These are phyloP conservation scores for Cryptococcus sp. DNA, from an alignment of 1,284 basidiomycete genomes.

Conservation along the genomic window DNA sequence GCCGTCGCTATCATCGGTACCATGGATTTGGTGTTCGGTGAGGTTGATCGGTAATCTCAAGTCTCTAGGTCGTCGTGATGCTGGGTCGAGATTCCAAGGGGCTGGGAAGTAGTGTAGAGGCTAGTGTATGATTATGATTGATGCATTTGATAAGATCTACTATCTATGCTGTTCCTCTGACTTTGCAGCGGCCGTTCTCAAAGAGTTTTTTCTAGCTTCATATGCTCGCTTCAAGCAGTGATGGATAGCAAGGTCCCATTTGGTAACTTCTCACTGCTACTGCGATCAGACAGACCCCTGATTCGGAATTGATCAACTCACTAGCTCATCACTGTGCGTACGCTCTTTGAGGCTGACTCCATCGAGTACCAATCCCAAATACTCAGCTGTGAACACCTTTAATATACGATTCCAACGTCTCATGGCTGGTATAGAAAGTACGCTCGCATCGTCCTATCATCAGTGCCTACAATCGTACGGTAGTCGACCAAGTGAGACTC, in stretches of 20 bases:
- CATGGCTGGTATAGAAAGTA: conserved; percentile 80
- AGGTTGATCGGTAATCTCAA: conserved; percentile 50
- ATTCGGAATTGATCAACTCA: neutral
- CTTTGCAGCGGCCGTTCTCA: no score
- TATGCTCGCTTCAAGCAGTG: no score
- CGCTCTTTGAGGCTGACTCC: neutral
- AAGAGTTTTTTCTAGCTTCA: no score
- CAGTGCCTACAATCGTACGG: neutral
- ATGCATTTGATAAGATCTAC: conserved; percentile 1
- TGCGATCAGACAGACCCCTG: neutral
- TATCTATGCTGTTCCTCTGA: neutral
- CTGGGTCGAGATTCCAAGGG: neutral
- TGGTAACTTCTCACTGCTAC: neutral
- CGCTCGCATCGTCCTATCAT: conserved; percentile 76
- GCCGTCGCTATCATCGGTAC: conserved; percentile 91
- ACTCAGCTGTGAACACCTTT: conserved; percentile 84
- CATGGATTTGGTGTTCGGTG: conserved; percentile 78
- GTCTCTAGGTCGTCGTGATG: neutral
- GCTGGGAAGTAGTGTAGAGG: neutral
- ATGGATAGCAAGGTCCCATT: no score
- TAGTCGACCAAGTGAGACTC: conserved; percentile 26
- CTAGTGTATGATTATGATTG: neutral
- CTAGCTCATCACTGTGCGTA: conserved; percentile 5
- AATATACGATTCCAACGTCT: conserved; percentile 84
- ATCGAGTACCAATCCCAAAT: conserved; percentile 61